Evolutionary conservation across 164 flowering plant genomes (phyloP).

Genomic region (Akebia trifoliata): DNA sequence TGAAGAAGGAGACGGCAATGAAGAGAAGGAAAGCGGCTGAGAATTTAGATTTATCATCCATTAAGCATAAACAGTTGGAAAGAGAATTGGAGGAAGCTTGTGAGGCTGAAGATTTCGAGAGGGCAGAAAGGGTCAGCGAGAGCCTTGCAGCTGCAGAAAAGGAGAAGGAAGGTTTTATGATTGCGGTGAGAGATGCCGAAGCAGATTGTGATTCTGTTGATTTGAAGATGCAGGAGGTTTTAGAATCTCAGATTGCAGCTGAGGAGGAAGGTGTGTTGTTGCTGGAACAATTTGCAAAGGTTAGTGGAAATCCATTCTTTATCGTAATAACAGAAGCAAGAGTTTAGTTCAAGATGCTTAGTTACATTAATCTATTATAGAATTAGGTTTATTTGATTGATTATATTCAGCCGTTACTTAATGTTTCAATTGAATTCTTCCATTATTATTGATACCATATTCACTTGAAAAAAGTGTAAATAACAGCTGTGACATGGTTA

Average conservation of each 20-base stretch:
- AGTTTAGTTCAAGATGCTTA: not conserved
- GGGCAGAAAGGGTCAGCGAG: conserved; percentile 69
- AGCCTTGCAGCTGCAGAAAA: conserved; percentile 51
- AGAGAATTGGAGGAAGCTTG: conserved; percentile 65
- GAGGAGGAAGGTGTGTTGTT: conserved; percentile 63
- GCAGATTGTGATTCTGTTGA: conserved; percentile 50
- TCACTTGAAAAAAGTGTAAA: no score
- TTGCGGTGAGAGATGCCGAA: conserved; percentile 48
- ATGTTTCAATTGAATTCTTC: no score
- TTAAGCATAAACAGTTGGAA: conserved; percentile 44
- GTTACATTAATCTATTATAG: not conserved
- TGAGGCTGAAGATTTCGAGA: conserved; percentile 78
- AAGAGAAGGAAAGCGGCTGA: conserved; percentile 55
- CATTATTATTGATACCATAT: no score
- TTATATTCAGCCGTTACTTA: no score
- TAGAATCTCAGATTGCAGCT: conserved; percentile 49
- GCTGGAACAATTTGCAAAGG: conserved; percentile 46
- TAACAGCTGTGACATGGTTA: no score
- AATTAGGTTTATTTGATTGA: not conserved
- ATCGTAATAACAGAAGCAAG: not conserved
- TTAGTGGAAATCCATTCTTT: conserved; percentile 14
- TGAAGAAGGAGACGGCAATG: conserved; percentile 48
- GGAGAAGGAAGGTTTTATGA: conserved; percentile 33
- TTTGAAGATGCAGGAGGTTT: conserved; percentile 48
- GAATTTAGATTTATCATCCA: conserved; percentile 34